Evolutionary conservation across 1,284 basidiomycete species (phyloP), one percentile per base, ranked within the genome.

Genomic region (Mycena citricolor): DNA sequence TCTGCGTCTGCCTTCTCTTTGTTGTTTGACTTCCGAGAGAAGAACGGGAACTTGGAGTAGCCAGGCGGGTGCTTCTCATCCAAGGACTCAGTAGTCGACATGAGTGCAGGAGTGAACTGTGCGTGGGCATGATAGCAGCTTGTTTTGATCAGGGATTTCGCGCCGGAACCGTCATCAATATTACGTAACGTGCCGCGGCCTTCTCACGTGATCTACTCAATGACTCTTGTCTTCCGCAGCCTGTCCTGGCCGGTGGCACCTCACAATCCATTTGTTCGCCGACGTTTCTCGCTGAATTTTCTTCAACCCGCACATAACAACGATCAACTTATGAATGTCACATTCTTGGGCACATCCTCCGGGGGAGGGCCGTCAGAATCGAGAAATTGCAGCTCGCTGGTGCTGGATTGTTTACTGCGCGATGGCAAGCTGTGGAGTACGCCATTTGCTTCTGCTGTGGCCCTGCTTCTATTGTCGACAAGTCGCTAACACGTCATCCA

Each of bases 341-440:
- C 78, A n/a, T 89, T 89, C 58, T 66, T 89, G 4, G 86, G 86
- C 8, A 89, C 86, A 1, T 82, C 77, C 19, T 81, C 79, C 26
- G 86, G 86, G 12, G 84, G 86, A 8, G 86, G 86, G 0, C 86
- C 86, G 3, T 74, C 76, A 2, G 69, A 76, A 32, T 71, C 79
- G 12, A 74, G 86, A 39, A 85, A 84, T 48, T 87, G 86, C 62
- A 86, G 84, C 2, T 82, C 80, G 29, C 73, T 86, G 13, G 74
- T 83, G 29, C 73, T 77, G 26, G 77, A 80, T 54, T 61, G 80
- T 28, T n/a, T n/a, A n/a, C 55, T 77, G 4, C 71, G 71, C 7
- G 68, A 80, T 44, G 73, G 74, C 12, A 65, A 73, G 2, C 64
- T 86, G 17, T 88, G 86, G 84, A 81, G 84, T 87, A 64, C 58